Conservation (phyloP, 2,329 filamentous ascomycete genomes). For the Truncatella angustata region DNA sequence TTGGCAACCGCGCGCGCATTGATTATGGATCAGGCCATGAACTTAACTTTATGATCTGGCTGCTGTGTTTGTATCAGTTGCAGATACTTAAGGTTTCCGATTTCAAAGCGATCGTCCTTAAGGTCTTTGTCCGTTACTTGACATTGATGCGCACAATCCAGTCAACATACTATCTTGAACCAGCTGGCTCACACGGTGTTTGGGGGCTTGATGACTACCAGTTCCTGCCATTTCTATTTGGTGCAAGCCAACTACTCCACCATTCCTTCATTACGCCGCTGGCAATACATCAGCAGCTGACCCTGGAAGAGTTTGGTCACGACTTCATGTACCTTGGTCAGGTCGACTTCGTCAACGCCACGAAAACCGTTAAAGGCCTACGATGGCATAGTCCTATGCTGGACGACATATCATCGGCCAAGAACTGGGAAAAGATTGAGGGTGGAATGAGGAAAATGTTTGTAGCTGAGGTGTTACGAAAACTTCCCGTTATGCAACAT, state of each 20-base stretch:
- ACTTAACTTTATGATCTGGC: conserved; percentile 94
- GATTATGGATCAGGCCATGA: conserved; percentile 98
- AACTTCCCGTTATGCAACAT: conserved; percentile 97
- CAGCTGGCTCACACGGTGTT: conserved; percentile 93
- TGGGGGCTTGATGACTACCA: conserved; percentile 98
- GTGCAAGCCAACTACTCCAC: conserved; percentile 82
- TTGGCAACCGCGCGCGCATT: conserved; percentile 83
- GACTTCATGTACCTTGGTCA: conserved; percentile 93
- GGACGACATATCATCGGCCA: conserved; percentile 90
- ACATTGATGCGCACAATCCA: conserved; percentile 84
- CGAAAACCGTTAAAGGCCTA: conserved; percentile 91
- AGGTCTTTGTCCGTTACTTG: conserved; percentile 81
- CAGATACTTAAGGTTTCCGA: conserved; percentile 60
- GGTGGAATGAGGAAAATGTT: conserved; percentile 98
- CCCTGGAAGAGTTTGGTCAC: conserved; percentile 78
- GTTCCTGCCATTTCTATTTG: conserved; percentile 93
- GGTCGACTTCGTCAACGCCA: conserved; percentile 89
- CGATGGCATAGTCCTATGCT: conserved; percentile 98
- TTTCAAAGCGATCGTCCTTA: conserved; percentile 72
- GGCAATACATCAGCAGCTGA: conserved; percentile 83
- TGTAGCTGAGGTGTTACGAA: conserved; percentile 84
- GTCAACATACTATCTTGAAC: conserved; percentile 92
- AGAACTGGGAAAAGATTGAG: conserved; percentile 89
- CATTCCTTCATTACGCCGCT: conserved; percentile 78
- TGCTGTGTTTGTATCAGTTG: conserved; percentile 88